These are phyloP conservation scores for Neofusicoccum umdonicola DNA, from an alignment of 2,329 filamentous ascomycete species.

Conservation along the genomic window DNA sequence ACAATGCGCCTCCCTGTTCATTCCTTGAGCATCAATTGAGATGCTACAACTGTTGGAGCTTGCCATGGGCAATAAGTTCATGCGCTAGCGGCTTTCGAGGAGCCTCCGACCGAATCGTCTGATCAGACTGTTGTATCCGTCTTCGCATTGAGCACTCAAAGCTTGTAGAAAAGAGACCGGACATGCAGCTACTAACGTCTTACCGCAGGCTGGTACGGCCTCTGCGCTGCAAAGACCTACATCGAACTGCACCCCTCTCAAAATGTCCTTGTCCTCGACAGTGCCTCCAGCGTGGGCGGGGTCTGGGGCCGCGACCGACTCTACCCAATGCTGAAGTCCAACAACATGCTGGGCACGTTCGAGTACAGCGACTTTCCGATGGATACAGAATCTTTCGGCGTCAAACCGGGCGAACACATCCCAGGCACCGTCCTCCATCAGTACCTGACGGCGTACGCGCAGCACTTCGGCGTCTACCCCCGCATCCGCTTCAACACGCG, in stretches of 20 bases:
- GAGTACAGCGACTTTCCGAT: slow-evolving; percentile 41
- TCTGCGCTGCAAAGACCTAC: slow-evolving; percentile 50
- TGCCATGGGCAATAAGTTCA: background rate
- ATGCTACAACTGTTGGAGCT: background rate
- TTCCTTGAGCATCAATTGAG: background rate
- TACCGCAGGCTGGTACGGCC: slow-evolving; percentile 38
- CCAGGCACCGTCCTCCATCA: slow-evolving; percentile 56
- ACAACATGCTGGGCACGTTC: slow-evolving; percentile 42
- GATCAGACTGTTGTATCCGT: background rate
- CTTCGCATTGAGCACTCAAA: too few species aligned
- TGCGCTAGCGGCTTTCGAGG: background rate
- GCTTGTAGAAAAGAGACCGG: background rate
- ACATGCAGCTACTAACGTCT: background rate
- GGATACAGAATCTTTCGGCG: slow-evolving; percentile 27
- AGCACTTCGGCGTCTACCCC: slow-evolving; percentile 51
- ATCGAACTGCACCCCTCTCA: slow-evolving; percentile 42
- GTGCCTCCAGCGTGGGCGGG: slow-evolving; percentile 40
- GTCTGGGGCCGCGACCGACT: slow-evolving; percentile 44
- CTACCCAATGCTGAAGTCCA: slow-evolving; percentile 45
- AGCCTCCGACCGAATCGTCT: background rate
- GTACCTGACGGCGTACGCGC: slow-evolving; percentile 51
- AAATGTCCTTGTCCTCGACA: slow-evolving; percentile 46
- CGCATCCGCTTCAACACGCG: slow-evolving; percentile 51
- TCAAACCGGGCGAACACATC: slow-evolving; percentile 56
- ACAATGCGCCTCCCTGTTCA: background rate